Base-by-base conservation (phyloP, 768 basidiomycete species). In the Podaxis sp. region DNA sequence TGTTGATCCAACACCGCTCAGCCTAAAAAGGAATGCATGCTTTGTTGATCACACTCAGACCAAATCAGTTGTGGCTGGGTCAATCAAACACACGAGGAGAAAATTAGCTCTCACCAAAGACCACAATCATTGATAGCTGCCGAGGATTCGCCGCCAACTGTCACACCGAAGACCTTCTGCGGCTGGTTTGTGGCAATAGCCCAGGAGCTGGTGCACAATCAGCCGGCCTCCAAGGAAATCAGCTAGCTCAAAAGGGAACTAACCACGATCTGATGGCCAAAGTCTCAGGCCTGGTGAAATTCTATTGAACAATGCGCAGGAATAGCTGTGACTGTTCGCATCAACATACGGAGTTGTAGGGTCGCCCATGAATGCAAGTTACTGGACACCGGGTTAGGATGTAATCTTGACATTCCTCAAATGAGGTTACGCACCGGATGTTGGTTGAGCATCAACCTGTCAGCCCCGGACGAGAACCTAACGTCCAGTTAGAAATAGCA, bases 131-230 rank as follows among this genome's bases (percentile, higher is more conserved):
- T 89, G 71, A 91, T 85, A 36, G 90, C 91, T 50, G 85, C 79
- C 44, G 86, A 87, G 71, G 87, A 96, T 74, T 96, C 94, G 62
- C 93, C 94, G 44, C 90, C 92, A 44, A 84, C 69, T 42, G 87
- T 87, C 63, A 96, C 74, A 32, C 95, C 95, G 68, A 93, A 95
- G 11, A 78, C 77, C 23, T 74, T 77, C 75, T 88, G 85, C 1
- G 91, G 90, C 61, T 77, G 76, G 69, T 81, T 81, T 25, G 79
- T 80, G n/a, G 78, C 77, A 57, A 77, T 72, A 55, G 78, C 79
- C 79, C 81, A 81, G 54, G 72, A 68, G 70, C 81, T 82, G 54
- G 63, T 65, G 65, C 64, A 67, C 14, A 61, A 66, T 71, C 61
- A 65, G 65, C 65, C 60, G 62, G 59, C 55, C 59, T 59, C 53